A percentile compares a stretch with the other conserved stretches of the same genome.
Evolutionary conservation across 208 protist genomes (phyloP).

Genomic region (Acanthamoeba healyi): DNA sequence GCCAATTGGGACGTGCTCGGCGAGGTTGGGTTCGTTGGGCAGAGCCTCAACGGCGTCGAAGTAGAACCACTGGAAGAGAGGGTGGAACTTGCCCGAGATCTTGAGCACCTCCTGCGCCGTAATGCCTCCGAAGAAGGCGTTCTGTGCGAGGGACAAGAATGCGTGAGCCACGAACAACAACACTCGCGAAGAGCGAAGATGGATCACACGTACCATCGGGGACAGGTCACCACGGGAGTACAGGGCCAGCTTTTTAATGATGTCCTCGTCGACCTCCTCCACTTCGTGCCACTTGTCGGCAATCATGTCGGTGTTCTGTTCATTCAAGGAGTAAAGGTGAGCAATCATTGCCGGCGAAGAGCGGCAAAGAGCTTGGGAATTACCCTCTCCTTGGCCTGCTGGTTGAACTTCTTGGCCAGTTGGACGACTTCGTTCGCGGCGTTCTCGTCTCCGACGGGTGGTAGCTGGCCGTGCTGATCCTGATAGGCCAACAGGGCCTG

Average conservation of each 20-base stretch:
- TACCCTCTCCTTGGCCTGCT: neutral
- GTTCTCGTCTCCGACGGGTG: slow-evolving; percentile 46
- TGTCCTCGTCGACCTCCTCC: slow-evolving; percentile 86
- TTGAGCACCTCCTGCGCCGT: slow-evolving; percentile 97
- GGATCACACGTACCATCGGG: slow-evolving; percentile 68
- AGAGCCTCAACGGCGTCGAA: slow-evolving; percentile 95
- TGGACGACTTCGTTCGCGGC: slow-evolving; percentile 78
- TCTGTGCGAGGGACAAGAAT: slow-evolving; percentile 87
- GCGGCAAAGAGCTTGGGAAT: neutral
- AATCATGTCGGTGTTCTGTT: neutral
- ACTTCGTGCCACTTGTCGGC: neutral
- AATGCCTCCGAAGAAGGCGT: slow-evolving; percentile 92
- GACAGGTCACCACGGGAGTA: slow-evolving; percentile 82
- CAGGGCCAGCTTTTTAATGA: slow-evolving; percentile 83
- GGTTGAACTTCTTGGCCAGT: slow-evolving; percentile 56
- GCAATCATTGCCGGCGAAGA: neutral
- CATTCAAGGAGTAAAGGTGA: neutral
- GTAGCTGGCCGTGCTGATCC: slow-evolving; percentile 8
- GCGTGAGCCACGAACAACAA: no score
- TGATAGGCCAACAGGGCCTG: slow-evolving; percentile 39
- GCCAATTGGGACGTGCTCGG: slow-evolving; percentile 91
- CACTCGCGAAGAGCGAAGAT: no score
- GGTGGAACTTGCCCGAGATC: slow-evolving; percentile 96
- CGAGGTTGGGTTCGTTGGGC: slow-evolving; percentile 90
- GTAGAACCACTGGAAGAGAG: slow-evolving; percentile 94